These are phyloP conservation scores for Nissolia schottii DNA, from an alignment of 306 rosid species.

Conservation along the genomic window DNA sequence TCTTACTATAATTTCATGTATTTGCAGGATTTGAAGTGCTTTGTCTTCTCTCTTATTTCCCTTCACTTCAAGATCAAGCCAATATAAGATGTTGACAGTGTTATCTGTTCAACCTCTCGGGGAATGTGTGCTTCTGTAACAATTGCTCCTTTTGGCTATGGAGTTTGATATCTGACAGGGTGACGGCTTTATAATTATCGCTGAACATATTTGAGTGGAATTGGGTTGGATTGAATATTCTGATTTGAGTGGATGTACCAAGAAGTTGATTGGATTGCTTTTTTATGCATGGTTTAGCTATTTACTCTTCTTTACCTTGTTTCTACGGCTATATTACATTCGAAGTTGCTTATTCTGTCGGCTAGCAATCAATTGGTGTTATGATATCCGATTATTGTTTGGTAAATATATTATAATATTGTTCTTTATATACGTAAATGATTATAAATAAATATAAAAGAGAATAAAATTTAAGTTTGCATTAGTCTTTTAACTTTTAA, in stretches of 20 bases:
- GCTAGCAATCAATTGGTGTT: too few species aligned
- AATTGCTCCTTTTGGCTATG: neutral
- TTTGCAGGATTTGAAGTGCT: constrained; percentile 92
- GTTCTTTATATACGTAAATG: too few species aligned
- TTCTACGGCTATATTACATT: neutral
- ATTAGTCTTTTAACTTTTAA: too few species aligned
- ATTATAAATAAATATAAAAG: too few species aligned
- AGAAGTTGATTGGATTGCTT: neutral
- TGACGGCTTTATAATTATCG: neutral
- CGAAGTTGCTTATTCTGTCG: neutral
- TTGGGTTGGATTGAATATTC: constrained; percentile 2
- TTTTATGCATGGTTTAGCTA: neutral
- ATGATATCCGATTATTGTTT: too few species aligned
- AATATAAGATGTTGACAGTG: constrained; percentile 38
- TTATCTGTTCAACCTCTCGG: neutral
- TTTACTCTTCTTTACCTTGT: neutral
- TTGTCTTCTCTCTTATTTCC: constrained; percentile 89
- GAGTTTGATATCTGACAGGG: neutral
- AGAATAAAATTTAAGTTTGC: too few species aligned
- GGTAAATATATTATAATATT: too few species aligned
- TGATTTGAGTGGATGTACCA: neutral
- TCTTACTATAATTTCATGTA: constrained; percentile 21
- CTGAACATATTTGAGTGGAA: neutral
- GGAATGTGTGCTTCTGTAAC: constrained; percentile 11
- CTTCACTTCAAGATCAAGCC: constrained; percentile 99